A percentile compares a stretch with the other conserved stretches of the same genome.
Evolutionary conservation across 306 rosid genomes (phyloP).

Genomic region (Neltuma alba): DNA sequence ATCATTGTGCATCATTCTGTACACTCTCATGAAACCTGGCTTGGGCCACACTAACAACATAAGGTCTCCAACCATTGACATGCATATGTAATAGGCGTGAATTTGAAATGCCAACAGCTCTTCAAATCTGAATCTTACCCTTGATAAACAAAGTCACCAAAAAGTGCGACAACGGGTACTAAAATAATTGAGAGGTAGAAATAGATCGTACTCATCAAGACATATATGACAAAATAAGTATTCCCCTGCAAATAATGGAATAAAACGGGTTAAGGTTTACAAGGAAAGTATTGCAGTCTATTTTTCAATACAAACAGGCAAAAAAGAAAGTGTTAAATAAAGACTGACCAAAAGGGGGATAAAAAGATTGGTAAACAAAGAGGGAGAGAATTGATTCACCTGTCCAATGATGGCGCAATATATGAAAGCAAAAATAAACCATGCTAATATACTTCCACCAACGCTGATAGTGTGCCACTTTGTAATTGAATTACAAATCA

Average conservation of each 20-base stretch:
- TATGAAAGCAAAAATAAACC: slow-evolving; percentile 65
- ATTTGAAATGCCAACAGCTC: neutral
- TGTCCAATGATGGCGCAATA: slow-evolving; percentile 56
- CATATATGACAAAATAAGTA: slow-evolving; percentile 78
- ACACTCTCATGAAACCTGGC: neutral
- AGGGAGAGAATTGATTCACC: slow-evolving; percentile 41
- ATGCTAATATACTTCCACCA: slow-evolving; percentile 78
- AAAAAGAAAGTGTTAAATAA: neutral
- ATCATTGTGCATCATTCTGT: neutral
- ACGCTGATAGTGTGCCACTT: slow-evolving; percentile 75
- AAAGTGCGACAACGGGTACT: slow-evolving; percentile 83
- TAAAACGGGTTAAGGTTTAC: neutral
- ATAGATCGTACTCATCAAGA: slow-evolving; percentile 84
- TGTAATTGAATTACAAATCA: slow-evolving; percentile 76
- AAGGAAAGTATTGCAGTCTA: neutral
- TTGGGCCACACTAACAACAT: neutral
- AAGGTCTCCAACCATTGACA: slow-evolving; percentile 24
- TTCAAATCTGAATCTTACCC: slow-evolving; percentile 62
- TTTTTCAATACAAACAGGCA: neutral
- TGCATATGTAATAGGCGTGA: neutral
- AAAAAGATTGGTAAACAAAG: neutral
- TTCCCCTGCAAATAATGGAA: slow-evolving; percentile 71
- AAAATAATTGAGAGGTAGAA: slow-evolving; percentile 81
- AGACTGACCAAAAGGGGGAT: neutral
- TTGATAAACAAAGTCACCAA: slow-evolving; percentile 82